phyloP scores from a whole-genome alignment of 2,329 filamentous ascomycete species.

The Cladophialophora exuberans region DNA sequence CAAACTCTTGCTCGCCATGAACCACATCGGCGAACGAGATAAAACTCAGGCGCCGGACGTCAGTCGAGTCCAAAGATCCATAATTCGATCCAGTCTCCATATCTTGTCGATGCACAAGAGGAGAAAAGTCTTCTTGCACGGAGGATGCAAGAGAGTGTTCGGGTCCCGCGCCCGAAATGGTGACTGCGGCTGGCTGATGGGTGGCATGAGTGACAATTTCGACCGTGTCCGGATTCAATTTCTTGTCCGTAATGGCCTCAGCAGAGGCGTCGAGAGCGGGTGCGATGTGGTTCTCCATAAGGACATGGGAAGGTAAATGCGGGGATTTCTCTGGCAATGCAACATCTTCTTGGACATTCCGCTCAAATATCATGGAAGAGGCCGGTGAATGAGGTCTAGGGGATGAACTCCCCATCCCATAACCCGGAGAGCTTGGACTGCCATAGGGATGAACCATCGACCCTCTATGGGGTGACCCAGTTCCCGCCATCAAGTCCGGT shows the following conservation, averaged over 20 bases:
- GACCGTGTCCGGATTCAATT: conserved; percentile 82
- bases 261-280: conserved; percentile 89
- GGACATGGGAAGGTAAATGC: conserved; percentile 90
- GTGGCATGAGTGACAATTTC: conserved; percentile 88
- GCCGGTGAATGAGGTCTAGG: conserved; percentile 79
- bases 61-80: conserved; percentile 73
- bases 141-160: conserved; percentile 42
- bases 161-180: conserved; percentile 59
- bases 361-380: conserved; percentile 81
- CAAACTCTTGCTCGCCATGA: conserved; percentile 62
- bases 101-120: conserved; percentile 47
- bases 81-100: conserved; percentile 72
- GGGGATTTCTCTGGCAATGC: conserved; percentile 71
- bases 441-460: conserved; percentile 37
- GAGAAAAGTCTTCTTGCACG: conserved; percentile 58
- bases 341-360: conserved; percentile 83
- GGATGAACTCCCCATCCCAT: conserved; percentile 68
- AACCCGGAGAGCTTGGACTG: conserved; percentile 65
- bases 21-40: conserved; percentile 97
- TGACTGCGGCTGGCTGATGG: conserved; percentile 76
- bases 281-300: conserved; percentile 92
- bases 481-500: conserved; percentile 50
- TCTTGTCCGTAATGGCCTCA: conserved; percentile 84
- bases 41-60: conserved; percentile 85
- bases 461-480: conserved; percentile 42